These are phyloP conservation scores for Plectosphaerella plurivora DNA, from an alignment of 2,329 filamentous ascomycete species.

Conservation along the genomic window DNA sequence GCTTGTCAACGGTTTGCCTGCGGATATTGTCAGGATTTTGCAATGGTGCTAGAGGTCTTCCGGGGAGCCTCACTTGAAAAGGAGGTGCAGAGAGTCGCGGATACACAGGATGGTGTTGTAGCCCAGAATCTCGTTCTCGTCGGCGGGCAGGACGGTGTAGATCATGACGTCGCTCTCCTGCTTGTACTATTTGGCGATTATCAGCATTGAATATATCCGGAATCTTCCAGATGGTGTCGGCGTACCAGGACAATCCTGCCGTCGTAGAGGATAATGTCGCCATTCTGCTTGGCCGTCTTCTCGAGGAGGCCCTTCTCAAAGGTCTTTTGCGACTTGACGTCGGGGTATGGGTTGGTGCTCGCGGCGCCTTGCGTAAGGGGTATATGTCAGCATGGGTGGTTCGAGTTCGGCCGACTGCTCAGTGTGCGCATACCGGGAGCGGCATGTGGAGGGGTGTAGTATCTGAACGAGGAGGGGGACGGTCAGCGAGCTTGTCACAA, in stretches of 20 bases:
- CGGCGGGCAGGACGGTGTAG: conserved; percentile 84
- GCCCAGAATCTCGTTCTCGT: conserved; percentile 94
- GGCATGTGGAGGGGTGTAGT: conserved; percentile 42
- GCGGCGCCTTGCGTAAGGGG: background rate
- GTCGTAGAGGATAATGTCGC: conserved; percentile 96
- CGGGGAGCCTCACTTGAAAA: conserved; percentile 70
- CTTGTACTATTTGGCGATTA: conserved; percentile 62
- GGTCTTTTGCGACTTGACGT: conserved; percentile 87
- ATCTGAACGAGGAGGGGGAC: conserved; percentile 22
- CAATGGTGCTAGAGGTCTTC: background rate
- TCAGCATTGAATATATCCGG: background rate
- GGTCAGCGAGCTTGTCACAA: background rate
- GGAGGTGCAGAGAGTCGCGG: conserved; percentile 80
- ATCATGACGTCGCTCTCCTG: conserved; percentile 95
- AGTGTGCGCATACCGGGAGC: conserved; percentile 16
- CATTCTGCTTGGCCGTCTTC: conserved; percentile 93
- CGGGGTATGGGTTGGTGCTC: conserved; percentile 72
- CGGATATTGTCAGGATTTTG: background rate
- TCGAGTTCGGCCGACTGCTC: background rate
- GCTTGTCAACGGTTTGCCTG: conserved; percentile 94
- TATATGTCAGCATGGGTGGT: too few species aligned
- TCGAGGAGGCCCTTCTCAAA: conserved; percentile 95
- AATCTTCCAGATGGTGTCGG: background rate
- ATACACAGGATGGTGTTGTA: conserved; percentile 94
- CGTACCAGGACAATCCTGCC: conserved; percentile 70